Evolutionary conservation across 2,329 filamentous ascomycete species (phyloP).

Genomic region (Cadophora sp.): DNA sequence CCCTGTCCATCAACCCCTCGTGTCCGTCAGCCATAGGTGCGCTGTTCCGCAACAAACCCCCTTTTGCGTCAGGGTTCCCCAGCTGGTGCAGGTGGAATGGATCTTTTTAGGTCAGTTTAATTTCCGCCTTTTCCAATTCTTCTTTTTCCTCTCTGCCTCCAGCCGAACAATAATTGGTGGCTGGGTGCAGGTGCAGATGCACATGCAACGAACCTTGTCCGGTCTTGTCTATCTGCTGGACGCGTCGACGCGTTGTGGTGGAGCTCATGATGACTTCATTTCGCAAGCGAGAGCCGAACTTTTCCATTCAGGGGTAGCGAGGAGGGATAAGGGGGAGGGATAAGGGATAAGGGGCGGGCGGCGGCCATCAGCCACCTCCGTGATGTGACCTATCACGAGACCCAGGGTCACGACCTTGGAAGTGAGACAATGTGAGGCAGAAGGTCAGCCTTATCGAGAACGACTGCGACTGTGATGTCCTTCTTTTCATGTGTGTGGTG

Average conservation of each 20-base stretch:
- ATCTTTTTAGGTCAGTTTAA: background rate
- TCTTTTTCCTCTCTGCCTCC: constrained; percentile 7
- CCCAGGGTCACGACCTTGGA: constrained; percentile 2
- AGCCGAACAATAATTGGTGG: background rate
- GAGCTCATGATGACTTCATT: constrained; percentile 8
- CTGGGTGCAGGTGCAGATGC: background rate
- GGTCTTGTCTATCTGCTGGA: background rate
- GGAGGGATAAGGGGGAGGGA: background rate
- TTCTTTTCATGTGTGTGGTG: background rate
- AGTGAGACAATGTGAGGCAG: constrained; percentile 6
- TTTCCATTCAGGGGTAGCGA: constrained; percentile 7
- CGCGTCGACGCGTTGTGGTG: constrained; percentile 12
- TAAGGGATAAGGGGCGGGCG: too few species aligned
- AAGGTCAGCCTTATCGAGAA: constrained; percentile 10
- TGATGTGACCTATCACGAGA: constrained; percentile 7
- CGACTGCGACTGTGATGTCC: background rate
- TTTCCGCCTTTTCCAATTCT: constrained; percentile 8
- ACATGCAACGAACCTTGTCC: constrained; percentile 13
- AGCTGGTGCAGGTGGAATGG: constrained; percentile 11
- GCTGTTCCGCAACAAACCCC: background rate
- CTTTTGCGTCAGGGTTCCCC: constrained; percentile 6
- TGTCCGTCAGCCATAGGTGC: constrained; percentile 7
- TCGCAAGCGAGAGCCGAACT: constrained; percentile 15
- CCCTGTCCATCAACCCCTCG: background rate
- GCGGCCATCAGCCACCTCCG: constrained; percentile 10